Evolutionary conservation across 2,329 filamentous ascomycete genomes (phyloP), one percentile per base, ranked within the genome.

Genomic region (Cyphellophora attinorum): DNA sequence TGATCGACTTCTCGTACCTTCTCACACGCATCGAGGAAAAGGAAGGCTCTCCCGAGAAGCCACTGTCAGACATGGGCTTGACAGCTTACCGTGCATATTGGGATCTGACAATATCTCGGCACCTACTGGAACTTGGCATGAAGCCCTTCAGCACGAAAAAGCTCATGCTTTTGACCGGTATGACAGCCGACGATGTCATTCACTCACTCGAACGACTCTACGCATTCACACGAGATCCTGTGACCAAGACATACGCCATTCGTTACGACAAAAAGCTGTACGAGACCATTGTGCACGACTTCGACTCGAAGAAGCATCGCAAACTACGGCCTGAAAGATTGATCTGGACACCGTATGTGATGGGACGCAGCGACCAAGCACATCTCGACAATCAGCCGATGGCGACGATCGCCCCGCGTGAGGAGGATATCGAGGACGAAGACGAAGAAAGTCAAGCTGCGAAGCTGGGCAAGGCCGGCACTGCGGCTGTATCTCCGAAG

Each of bases 31-130:
- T 93, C 1, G 91, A 98, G 60, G 75, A 80, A 50, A 94, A 95
- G 59, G 93, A 86, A 1, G 91, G 91, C 6, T 95, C 89, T 2
- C 91, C 91, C 0, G 91, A 98, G 57, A 98, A 98, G 59, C 91
- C 91, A 0, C 70, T 98, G 3, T 96, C 91, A 0, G 91, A 98
- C 54, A 95, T 98, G 85, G 91, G 91, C 3, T 62, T 98, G 25
- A 89, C 96, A 3, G 96, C 89, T 2, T 98, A 98, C 55, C 78
- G 91, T 29, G 95, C 93, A 51, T 98, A 98, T 58, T 98, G 91
- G 91, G 80, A 91, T 13, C 66, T 94, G 6, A 71, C 93, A 2
- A 65, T 98, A 35, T 95, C 88, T 53, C 81, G 83, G 42, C 85
- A 94, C 48, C 69, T 98, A 5, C 65, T 88, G 23, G 61, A 79